Evolutionary conservation across 306 rosid genomes (phyloP).

Genomic region (Lathyrus tuberosus): DNA sequence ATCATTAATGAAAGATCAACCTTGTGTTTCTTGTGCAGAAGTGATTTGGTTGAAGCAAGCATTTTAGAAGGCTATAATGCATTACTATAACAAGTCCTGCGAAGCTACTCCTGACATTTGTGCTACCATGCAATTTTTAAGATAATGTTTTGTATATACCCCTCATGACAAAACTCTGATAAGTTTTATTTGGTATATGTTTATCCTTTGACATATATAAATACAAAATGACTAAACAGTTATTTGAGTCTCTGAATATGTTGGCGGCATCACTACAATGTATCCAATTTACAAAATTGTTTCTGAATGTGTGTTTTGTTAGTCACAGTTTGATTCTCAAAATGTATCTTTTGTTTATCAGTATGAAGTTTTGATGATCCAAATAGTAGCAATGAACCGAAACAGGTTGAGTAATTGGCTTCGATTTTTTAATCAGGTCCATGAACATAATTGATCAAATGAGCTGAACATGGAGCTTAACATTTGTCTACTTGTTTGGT

Average conservation of each 20-base stretch:
- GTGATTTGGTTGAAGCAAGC: slow-evolving; percentile 25
- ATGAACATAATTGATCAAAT: too few species aligned
- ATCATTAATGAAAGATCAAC: not conserved
- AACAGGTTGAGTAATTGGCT: too few species aligned
- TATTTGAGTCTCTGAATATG: too few species aligned
- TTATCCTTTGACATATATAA: not conserved
- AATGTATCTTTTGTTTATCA: not conserved
- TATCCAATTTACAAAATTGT: not conserved
- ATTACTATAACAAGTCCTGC: slow-evolving; percentile 19
- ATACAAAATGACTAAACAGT: not conserved
- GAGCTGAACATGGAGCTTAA: too few species aligned
- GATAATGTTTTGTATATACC: slow-evolving; percentile 3
- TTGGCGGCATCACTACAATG: too few species aligned
- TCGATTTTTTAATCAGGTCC: too few species aligned
- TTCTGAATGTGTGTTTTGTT: not conserved
- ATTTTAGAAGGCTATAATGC: not conserved
- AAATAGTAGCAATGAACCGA: too few species aligned
- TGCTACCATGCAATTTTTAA: not conserved
- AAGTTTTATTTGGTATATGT: not conserved
- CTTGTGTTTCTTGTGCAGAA: slow-evolving; percentile 14
- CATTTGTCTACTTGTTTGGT: too few species aligned
- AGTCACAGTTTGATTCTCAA: not conserved
- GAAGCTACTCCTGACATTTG: slow-evolving; percentile 1
- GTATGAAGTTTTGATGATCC: too few species aligned
- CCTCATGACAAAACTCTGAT: slow-evolving; percentile 15